These are phyloP conservation scores for Rhododendron ferrugineum DNA, from an alignment of 148 eudicot species.

Conservation along the genomic window DNA sequence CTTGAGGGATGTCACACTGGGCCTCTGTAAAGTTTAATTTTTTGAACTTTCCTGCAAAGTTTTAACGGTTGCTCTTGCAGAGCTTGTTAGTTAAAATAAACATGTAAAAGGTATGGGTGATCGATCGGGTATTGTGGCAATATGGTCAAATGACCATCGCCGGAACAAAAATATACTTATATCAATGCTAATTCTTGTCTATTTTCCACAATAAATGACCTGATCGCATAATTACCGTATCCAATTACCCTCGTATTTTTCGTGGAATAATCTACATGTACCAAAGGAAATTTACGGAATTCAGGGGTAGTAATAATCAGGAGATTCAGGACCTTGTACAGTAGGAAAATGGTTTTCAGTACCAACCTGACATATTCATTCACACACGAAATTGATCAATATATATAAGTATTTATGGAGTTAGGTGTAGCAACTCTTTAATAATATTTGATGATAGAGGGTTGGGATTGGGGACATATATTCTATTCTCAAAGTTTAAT, in stretches of 20 bases:
- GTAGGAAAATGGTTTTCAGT: neutral
- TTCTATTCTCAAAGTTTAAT: too few species aligned
- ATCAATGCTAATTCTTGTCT: neutral
- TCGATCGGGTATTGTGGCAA: neutral
- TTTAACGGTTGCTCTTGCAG: neutral
- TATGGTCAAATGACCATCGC: neutral
- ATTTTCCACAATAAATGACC: neutral
- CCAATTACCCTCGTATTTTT: neutral
- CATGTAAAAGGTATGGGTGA: neutral
- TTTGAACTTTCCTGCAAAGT: neutral
- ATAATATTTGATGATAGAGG: neutral
- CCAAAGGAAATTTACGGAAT: neutral
- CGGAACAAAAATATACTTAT: neutral
- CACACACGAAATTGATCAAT: neutral
- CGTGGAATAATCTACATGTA: neutral
- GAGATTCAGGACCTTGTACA: neutral
- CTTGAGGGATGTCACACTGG: too few species aligned
- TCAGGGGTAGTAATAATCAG: neutral
- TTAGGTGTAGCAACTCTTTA: neutral
- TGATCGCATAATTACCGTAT: neutral
- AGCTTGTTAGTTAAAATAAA: neutral
- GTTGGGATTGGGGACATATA: neutral
- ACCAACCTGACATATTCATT: neutral
- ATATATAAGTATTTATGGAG: neutral
- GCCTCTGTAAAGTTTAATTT: too few species aligned